Evolutionary conservation across 345 rosid species (phyloP), one percentile per base, ranked within the genome.

Genomic region (Brassica nigra): DNA sequence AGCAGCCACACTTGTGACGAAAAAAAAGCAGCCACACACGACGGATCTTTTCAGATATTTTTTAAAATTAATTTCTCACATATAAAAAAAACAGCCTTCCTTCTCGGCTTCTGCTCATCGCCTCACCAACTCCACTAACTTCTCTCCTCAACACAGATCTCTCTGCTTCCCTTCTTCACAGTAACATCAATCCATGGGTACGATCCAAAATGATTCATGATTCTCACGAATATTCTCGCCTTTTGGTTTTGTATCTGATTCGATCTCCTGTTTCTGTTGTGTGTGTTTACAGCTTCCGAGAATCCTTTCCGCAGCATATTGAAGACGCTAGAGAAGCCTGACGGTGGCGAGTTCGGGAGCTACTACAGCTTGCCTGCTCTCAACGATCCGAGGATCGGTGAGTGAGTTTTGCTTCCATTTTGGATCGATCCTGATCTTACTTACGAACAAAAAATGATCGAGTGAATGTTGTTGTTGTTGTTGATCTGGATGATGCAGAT

Each of bases 341-440:
- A 89, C 5, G 99, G 99, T 58, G 99, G 97, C 62, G 92, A 93
- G 80, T 96, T 89, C 47, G 99, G 99, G 59, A 96, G 88, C 67
- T 96, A 89, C 83, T 96, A 93, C 69, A 90, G 99, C 82, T 85
- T 96, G 55, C 95, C 98, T 47, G 95, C 98, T 36, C 81, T 96
- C 3, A 96, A 92, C 81, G 99, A 96, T 85, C 97, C 99, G 8
- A 85, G 99, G 78, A 89, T 96, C 70, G 99, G 99, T 94, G 76
- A 37, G 76, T 10, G 7, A 34, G 37, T 34, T 33, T 18, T 67
- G 62, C 58, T 61, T 67, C 15, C 23, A 44, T 63, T 63, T 23
- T 30, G 62, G 62, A 31, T 54, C 39, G 62, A 29, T 66, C 52
- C 55, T n/a, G 57, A 47, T 47, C 54, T 47, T 47, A 10, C 3